These are phyloP conservation scores for Saccharomycopsis malanga DNA, from an alignment of 805 yeast genomes.

Conservation along the genomic window DNA sequence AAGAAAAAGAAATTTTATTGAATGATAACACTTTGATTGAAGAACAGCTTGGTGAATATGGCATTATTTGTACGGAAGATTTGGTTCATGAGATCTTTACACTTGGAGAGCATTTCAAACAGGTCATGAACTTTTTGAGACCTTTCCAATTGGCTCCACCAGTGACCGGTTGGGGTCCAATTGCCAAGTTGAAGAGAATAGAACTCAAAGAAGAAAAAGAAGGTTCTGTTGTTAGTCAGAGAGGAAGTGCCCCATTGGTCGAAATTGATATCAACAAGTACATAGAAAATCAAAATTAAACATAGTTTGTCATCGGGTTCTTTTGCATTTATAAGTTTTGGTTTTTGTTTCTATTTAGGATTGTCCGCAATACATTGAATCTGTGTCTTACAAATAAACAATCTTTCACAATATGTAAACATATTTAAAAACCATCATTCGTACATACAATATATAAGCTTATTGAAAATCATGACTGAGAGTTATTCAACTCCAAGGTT, in stretches of 20 bases:
- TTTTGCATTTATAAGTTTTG: background rate
- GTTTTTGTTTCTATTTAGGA: no score
- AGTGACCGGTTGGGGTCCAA: constrained; percentile 67
- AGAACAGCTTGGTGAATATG: constrained; percentile 60
- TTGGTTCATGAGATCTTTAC: constrained; percentile 62
- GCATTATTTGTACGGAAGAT: constrained; percentile 76
- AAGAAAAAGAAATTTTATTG: constrained; percentile 39
- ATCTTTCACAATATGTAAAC: no score
- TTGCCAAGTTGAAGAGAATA: constrained; percentile 58
- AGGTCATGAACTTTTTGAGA: constrained; percentile 51
- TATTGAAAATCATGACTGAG: constrained; percentile 28
- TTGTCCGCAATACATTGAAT: no score
- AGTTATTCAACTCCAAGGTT: constrained; percentile 4
- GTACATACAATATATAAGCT: constrained; percentile 69
- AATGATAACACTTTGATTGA: constrained; percentile 74
- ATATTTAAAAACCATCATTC: no score
- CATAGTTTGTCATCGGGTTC: background rate
- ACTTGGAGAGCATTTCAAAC: constrained; percentile 58
- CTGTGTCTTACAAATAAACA: no score
- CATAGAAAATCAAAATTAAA: constrained; percentile 28
- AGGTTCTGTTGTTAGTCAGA: constrained; percentile 42
- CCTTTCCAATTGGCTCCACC: constrained; percentile 69
- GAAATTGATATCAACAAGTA: constrained; percentile 70
- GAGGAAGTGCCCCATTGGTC: constrained; percentile 56
- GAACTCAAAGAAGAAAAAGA: constrained; percentile 44